Percentiles rank a stretch among this genome's conserved stretches.
Evolutionary conservation across 148 eudicot species (phyloP).

Genomic region (Fagopyrum esculentum): DNA sequence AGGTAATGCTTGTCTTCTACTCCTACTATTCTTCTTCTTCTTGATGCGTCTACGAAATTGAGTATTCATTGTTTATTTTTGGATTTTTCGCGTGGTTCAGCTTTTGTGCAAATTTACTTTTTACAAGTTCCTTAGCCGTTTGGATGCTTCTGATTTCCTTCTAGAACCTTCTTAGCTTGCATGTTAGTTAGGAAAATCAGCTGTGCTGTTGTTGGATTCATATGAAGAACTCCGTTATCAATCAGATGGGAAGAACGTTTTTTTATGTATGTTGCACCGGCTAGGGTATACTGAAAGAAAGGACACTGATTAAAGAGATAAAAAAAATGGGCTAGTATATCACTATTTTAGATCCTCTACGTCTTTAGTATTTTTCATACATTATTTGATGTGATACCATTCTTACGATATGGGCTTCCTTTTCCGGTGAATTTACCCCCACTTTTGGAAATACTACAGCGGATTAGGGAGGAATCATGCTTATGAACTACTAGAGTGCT

Average conservation of each 20-base stretch:
- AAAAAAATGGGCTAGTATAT: background rate
- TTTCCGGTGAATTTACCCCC: background rate
- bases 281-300: background rate
- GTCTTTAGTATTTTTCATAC: background rate
- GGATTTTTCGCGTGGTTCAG: too few species aligned
- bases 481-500: background rate
- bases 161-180: background rate
- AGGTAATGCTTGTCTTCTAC: background rate
- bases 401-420: background rate
- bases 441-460: background rate
- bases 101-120: background rate
- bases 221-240: background rate
- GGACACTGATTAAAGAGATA: background rate
- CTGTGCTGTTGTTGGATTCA: background rate
- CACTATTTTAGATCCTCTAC: background rate
- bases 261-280: background rate
- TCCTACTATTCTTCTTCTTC: background rate
- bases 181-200: background rate
- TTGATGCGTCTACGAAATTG: background rate
- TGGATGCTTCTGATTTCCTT: background rate
- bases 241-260: background rate
- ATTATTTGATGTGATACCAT: background rate
- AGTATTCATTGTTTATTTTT: background rate
- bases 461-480: background rate
- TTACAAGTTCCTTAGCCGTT: background rate